Conservation (phyloP, 2,329 filamentous ascomycete genomes). For the Colletotrichum ledebouriae region DNA sequence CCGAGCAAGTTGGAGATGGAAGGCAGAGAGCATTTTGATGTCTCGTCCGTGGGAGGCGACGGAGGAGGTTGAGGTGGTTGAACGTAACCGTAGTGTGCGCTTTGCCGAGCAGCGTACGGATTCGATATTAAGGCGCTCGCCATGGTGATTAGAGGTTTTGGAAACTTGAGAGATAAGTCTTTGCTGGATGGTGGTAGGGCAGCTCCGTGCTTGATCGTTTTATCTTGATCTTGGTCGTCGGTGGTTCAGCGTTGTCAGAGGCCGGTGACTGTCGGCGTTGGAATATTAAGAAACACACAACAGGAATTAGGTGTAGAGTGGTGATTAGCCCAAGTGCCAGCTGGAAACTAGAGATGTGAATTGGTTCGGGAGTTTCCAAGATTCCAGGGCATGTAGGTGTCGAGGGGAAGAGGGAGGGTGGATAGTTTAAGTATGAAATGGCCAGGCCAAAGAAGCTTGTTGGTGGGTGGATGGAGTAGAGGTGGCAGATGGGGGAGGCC, state of each 20-base stretch:
- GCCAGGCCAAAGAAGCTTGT: conserved; percentile 56
- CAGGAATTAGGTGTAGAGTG: conserved; percentile 46
- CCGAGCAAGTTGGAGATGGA: conserved; percentile 93
- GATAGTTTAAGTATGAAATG: conserved; percentile 61
- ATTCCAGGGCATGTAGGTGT: conserved; percentile 41
- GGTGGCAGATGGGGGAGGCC: conserved; percentile 43
- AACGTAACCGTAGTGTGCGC: conserved; percentile 64
- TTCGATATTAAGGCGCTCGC: conserved; percentile 51
- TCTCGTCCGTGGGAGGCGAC: conserved; percentile 81
- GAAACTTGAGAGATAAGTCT: neutral
- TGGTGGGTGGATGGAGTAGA: conserved; percentile 51
- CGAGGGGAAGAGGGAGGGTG: conserved; percentile 49
- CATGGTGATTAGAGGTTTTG: conserved; percentile 39
- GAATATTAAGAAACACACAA: conserved; percentile 46
- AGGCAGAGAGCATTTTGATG: conserved; percentile 84
- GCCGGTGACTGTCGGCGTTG: conserved; percentile 35
- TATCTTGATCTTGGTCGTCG: conserved; percentile 31
- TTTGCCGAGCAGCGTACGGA: conserved; percentile 60
- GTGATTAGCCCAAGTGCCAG: conserved; percentile 52
- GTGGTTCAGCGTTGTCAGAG: conserved; percentile 34
- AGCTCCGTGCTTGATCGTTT: conserved; percentile 9
- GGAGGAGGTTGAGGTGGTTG: conserved; percentile 73
- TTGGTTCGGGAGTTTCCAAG: conserved; percentile 47
- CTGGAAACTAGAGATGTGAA: conserved; percentile 49
- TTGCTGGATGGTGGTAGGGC: conserved; percentile 26